A percentile compares a stretch with the other conserved stretches of the same genome.
Evolutionary conservation across 2,329 filamentous ascomycete species (phyloP).

Genomic region (Blastomyces silverae): DNA sequence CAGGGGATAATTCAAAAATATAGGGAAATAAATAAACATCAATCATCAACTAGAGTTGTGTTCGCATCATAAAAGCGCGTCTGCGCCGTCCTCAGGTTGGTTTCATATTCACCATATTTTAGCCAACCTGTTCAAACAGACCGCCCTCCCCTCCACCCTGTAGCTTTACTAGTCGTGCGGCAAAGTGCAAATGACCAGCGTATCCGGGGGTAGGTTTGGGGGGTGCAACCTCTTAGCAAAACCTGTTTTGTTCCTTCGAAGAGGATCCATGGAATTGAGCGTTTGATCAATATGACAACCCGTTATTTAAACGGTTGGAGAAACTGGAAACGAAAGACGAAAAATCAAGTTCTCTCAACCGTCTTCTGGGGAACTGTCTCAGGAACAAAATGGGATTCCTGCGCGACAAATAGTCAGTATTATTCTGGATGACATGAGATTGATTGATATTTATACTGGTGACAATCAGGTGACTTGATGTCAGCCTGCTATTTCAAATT

Average conservation of each 20-base stretch:
- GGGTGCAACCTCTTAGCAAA: not conserved
- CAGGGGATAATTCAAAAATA: not conserved
- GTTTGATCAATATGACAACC: not conserved
- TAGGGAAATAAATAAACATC: too few species aligned
- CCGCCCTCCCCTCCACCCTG: too few species aligned
- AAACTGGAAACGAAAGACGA: not conserved
- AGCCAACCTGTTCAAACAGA: not conserved
- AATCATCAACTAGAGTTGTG: too few species aligned
- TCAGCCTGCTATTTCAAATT: not conserved
- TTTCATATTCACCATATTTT: not conserved
- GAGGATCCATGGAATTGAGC: not conserved
- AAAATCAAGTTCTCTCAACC: not conserved
- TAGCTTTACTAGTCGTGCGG: too few species aligned
- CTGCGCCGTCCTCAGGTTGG: not conserved
- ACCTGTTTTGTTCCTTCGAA: not conserved
- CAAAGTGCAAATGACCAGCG: too few species aligned
- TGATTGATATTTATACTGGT: not conserved
- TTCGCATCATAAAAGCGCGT: too few species aligned
- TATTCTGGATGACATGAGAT: too few species aligned
- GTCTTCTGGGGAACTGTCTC: not conserved
- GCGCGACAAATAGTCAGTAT: not conserved
- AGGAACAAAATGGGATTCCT: not conserved
- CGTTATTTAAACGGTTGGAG: not conserved
- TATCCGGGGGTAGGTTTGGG: too few species aligned
- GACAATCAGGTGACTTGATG: not conserved